phyloP scores from a whole-genome alignment of 345 rosid genomes.

The Tarenaya hassleriana region DNA sequence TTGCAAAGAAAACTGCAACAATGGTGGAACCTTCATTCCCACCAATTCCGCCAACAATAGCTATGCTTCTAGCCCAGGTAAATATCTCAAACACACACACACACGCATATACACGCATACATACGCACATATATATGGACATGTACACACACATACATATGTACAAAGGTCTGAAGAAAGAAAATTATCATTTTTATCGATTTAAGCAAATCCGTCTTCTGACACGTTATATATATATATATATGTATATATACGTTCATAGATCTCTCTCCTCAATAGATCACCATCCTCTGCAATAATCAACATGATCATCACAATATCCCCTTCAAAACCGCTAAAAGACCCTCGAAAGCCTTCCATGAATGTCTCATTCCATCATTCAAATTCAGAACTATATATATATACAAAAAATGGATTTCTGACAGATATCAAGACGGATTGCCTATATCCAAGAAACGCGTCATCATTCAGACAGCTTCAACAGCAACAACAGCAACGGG shows the following conservation, averaged over 20 bases:
- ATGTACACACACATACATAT: not conserved
- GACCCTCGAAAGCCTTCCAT: too few relatives aligned
- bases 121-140: not conserved
- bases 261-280: too few relatives aligned
- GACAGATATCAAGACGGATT: conserved; percentile 21
- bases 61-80: conserved; percentile 72
- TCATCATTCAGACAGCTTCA: conserved; percentile 21
- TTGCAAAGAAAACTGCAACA: conserved; percentile 28
- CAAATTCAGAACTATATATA: too few relatives aligned
- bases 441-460: conserved; percentile 18
- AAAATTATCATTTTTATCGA: conserved; percentile 1
- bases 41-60: conserved; percentile 40
- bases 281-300: too few relatives aligned
- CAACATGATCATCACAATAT: too few relatives aligned
- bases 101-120: not conserved
- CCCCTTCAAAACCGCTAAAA: too few relatives aligned
- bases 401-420: not conserved
- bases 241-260: too few relatives aligned
- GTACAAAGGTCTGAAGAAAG: not conserved
- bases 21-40: conserved; percentile 31
- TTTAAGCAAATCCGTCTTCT: not conserved
- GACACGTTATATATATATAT: too few relatives aligned
- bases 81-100: not conserved
- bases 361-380: not conserved
- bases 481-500: not conserved